Percentiles rank a stretch among this genome's conserved stretches.
Evolutionary conservation across 1,284 basidiomycete species (phyloP).

Genomic region (Ceratobasidium papillatum): DNA sequence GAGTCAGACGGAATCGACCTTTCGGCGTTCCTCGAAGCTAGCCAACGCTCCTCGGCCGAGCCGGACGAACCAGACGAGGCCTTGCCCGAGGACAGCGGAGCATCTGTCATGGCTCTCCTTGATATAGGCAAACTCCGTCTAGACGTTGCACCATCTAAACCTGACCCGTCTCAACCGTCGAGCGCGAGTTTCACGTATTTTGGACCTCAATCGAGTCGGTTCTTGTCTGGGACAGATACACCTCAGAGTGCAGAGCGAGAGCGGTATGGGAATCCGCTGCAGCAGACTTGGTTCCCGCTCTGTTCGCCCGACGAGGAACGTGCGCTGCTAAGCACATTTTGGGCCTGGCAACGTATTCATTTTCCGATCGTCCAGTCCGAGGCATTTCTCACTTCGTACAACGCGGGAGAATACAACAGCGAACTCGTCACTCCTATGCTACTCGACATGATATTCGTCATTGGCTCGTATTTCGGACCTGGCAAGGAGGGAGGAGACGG

Average conservation of each 20-base stretch:
- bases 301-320: slow-evolving; percentile 28
- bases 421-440: slow-evolving; percentile 26
- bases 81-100: slow-evolving; percentile 33
- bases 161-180: neutral
- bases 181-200: slow-evolving; percentile 25
- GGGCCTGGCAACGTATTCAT: slow-evolving; percentile 30
- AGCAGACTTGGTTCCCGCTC: slow-evolving; percentile 12
- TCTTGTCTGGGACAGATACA: slow-evolving; percentile 3
- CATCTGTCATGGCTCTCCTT: neutral
- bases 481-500: slow-evolving; percentile 27
- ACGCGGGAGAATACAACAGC: neutral
- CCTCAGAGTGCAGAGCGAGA: neutral
- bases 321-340: slow-evolving; percentile 17
- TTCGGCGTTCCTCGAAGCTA: slow-evolving; percentile 20
- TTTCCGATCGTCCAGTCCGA: slow-evolving; percentile 30
- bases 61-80: slow-evolving; percentile 22
- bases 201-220: slow-evolving; percentile 26
- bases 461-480: slow-evolving; percentile 28
- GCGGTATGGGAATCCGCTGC: neutral
- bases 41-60: slow-evolving; percentile 26
- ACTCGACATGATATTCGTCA: slow-evolving; percentile 29
- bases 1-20: slow-evolving; percentile 33
- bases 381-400: slow-evolving; percentile 8
- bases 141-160: slow-evolving; percentile 7
- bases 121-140: slow-evolving; percentile 28